Base-by-base conservation (phyloP, 2,329 filamentous ascomycete genomes). In the Pyrenophora seminiperda region DNA sequence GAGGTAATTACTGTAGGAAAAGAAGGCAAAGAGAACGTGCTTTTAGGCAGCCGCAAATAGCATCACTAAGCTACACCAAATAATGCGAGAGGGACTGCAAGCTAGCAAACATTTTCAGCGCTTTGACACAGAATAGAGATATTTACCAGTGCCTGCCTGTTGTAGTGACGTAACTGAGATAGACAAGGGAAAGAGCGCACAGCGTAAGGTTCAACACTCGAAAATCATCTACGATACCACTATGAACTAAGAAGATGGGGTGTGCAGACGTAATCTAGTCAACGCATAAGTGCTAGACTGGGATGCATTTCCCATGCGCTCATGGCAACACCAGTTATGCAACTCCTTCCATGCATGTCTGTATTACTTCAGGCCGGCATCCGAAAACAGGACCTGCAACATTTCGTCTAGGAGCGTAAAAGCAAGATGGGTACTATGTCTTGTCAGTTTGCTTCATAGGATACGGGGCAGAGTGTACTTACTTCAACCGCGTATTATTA, bases 401-500 rank as follows among this genome's bases (percentile, higher is more conserved):
- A 80, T 65, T 65, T 80, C 78, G 57, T 81, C 78, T 38, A 80
- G 53, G 4, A 80, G 59, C 11, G 77, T 79, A 48, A 79, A 79
- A n/a, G 76, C 72, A 46, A 81, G 65, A 64, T 81, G 78, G 6
- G 76, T 76, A 62, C 77, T 79, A 45, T 17, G n/a, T 45, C 32
- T n/a, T 13, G 57, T 72, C 54, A 72, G 65, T 41, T 38, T 13
- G 15, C 7, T 13, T 20, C 36, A 29, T 2, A n/a, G 1, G 4
- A n/a, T 5, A 11, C n/a, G 10, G 14, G 33, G 6, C 11, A 20
- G 3, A 5, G 10, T 40, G 27, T 17, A 84, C 87, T 79, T 77
- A 92, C 89, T 97, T 97, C 61, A 99, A 78, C 58, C 91, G 82
- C 50, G 85, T 82, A 74, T 97, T 99, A 73, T 99, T 99, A 61